Evolutionary conservation across 495 filamentous ascomycete species (phyloP), one percentile per base, ranked within the genome.

Genomic region (Tuber microsphaerosporum): DNA sequence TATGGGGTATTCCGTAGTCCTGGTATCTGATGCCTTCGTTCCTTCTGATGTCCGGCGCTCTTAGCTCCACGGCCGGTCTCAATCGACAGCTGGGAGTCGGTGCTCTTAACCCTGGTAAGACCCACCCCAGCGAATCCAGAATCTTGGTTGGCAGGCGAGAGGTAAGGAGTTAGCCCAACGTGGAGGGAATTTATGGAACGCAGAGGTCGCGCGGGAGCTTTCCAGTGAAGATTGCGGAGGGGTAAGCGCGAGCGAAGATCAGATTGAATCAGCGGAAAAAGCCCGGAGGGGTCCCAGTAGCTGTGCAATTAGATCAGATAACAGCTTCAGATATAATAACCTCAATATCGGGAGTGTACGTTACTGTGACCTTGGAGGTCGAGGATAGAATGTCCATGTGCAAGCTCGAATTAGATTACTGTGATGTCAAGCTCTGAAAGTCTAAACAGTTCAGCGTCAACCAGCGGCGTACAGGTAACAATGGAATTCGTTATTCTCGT

Each of bases 201-300:
- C 56, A 97, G 86, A 16, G 96, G 94, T 16, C 95, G 91, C 41
- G 90, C 90, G 70, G 95, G 91, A 10, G 96, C 97, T 83, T 97
- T 95, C 95, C 95, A 99, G 82, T 97, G 92, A 69, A 99, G 90
- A 82, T 97, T 94, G 73, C 90, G 91, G n/a, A 99, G 87, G 17
- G 95, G 95, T 6, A 99, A 88, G 65, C 93, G 91, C 71, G 90
- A 85, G 69, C 91, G 88, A 74, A 98, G 87, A 75, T 93, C 87
- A 1, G 91, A 86, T 16, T 92, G 91, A n/a, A 98, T 85, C 26
- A 92, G 87, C 74, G 91, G 89, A 81, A 93, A 98, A 71, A 97
- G 87, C 72, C 91, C 91, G 77, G 91, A 91, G 20, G 96, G 94
- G 84, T 99, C 95, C 85, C 91, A 92, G 84, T 97, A 99, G 68